Conservation (phyloP, 768 basidiomycete genomes). For the Omphalotus guepiniiformis region DNA sequence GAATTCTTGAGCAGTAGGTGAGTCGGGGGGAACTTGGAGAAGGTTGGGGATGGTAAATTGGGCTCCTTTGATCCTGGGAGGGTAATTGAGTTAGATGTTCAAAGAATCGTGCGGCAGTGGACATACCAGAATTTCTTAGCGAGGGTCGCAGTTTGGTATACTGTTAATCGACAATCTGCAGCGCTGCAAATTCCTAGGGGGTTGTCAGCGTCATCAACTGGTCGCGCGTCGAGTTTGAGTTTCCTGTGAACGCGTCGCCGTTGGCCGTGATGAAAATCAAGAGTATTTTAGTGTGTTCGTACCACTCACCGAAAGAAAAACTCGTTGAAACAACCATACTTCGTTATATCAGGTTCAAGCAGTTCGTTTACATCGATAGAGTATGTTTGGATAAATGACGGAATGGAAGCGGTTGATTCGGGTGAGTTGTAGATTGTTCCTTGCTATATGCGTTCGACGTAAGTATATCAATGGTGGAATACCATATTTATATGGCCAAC, state of each 20-base stretch:
- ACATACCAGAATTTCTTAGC: slow-evolving; percentile 68
- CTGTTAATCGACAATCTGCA: slow-evolving; percentile 73
- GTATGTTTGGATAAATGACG: slow-evolving; percentile 54
- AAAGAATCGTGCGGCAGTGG: background rate
- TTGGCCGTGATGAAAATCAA: background rate
- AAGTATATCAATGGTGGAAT: too few relatives aligned
- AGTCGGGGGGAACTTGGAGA: slow-evolving; percentile 39
- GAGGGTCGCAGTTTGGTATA: slow-evolving; percentile 51
- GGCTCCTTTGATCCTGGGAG: slow-evolving; percentile 59
- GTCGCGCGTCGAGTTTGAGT: slow-evolving; percentile 56
- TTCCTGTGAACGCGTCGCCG: slow-evolving; percentile 29
- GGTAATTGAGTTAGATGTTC: background rate
- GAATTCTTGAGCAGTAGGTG: slow-evolving; percentile 39
- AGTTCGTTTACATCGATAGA: slow-evolving; percentile 55
- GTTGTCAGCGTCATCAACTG: slow-evolving; percentile 52
- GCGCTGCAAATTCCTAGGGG: slow-evolving; percentile 52
- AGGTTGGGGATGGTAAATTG: slow-evolving; percentile 64
- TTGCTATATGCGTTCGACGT: too few relatives aligned
- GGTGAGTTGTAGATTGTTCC: slow-evolving; percentile 53
- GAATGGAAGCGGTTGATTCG: slow-evolving; percentile 46
- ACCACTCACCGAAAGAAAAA: slow-evolving; percentile 58
- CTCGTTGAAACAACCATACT: slow-evolving; percentile 70
- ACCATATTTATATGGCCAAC: slow-evolving; percentile 1
- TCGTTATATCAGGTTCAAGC: slow-evolving; percentile 52
- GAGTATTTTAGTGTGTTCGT: background rate